These are phyloP conservation scores for Penicillium concentricum DNA, from an alignment of 2,329 filamentous ascomycete species.

Conservation along the genomic window DNA sequence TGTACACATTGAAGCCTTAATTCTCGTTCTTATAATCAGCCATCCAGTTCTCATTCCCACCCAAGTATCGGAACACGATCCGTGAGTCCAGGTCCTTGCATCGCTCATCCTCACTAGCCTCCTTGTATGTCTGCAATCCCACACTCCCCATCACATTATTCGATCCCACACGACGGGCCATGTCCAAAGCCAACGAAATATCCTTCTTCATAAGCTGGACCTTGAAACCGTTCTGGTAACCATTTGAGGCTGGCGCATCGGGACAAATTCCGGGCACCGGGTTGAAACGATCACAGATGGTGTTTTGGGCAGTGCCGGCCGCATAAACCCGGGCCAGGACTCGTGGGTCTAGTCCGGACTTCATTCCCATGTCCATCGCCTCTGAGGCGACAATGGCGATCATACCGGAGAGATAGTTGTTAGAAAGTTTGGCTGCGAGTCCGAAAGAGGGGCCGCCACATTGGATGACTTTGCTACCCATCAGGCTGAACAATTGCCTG, in stretches of 20 bases:
- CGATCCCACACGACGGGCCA: slow-evolving; percentile 54
- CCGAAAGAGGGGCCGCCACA: slow-evolving; percentile 58
- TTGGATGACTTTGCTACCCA: slow-evolving; percentile 56
- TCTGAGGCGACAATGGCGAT: slow-evolving; percentile 60
- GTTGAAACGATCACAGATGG: slow-evolving; percentile 53
- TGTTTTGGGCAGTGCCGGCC: slow-evolving; percentile 53
- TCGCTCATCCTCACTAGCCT: slow-evolving; percentile 50
- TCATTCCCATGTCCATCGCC: slow-evolving; percentile 61
- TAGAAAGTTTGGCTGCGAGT: slow-evolving; percentile 59
- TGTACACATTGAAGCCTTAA: neutral
- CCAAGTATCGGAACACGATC: slow-evolving; percentile 58
- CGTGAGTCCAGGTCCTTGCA: slow-evolving; percentile 58
- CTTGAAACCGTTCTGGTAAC: slow-evolving; percentile 57
- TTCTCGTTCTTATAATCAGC: neutral
- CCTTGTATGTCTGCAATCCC: slow-evolving; percentile 53
- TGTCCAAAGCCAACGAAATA: slow-evolving; percentile 55
- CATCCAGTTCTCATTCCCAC: slow-evolving; percentile 53
- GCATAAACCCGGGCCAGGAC: slow-evolving; percentile 54
- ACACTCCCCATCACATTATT: slow-evolving; percentile 51
- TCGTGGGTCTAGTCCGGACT: slow-evolving; percentile 55
- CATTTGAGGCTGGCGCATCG: slow-evolving; percentile 49
- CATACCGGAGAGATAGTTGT: slow-evolving; percentile 61
- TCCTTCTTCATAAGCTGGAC: slow-evolving; percentile 62
- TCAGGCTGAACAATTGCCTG: slow-evolving; percentile 47
- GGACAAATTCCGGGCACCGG: slow-evolving; percentile 53